These are phyloP conservation scores for Candida sp. DNA, from an alignment of 1,139 yeast species.

Conservation along the genomic window DNA sequence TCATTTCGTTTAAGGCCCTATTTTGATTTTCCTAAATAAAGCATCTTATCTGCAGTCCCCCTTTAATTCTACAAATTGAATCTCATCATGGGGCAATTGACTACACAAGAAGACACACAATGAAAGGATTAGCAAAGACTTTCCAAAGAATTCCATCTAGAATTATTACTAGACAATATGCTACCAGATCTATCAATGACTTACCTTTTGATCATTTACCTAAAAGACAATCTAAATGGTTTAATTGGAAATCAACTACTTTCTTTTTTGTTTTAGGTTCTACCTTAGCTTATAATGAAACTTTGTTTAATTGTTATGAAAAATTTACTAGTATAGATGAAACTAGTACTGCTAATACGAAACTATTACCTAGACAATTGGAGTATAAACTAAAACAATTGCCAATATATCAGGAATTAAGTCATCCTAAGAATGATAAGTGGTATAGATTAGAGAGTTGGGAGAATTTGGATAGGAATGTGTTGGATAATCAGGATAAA, in stretches of 20 bases:
- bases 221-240: slow-evolving; percentile 20
- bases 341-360: slow-evolving; percentile 12
- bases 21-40: no score
- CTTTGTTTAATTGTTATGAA: slow-evolving; percentile 31
- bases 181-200: slow-evolving; percentile 28
- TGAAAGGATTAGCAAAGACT: not conserved
- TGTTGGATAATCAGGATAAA: slow-evolving; percentile 23
- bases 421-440: slow-evolving; percentile 32
- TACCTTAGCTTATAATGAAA: slow-evolving; percentile 32
- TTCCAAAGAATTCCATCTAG: not conserved
- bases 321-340: slow-evolving; percentile 24
- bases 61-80: no score
- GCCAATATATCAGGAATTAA: slow-evolving; percentile 49
- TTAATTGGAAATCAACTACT: slow-evolving; percentile 30
- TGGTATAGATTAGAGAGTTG: slow-evolving; percentile 54
- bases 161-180: slow-evolving; percentile 13
- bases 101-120: no score
- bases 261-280: slow-evolving; percentile 27
- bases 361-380: slow-evolving; percentile 25
- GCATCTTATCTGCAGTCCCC: no score
- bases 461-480: slow-evolving; percentile 53
- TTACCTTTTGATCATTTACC: slow-evolving; percentile 36
- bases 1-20: no score
- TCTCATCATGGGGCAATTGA: not conserved
- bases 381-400: slow-evolving; percentile 48